Base-by-base conservation (phyloP, 441 rosid genomes). In the Aleurites moluccanus region DNA sequence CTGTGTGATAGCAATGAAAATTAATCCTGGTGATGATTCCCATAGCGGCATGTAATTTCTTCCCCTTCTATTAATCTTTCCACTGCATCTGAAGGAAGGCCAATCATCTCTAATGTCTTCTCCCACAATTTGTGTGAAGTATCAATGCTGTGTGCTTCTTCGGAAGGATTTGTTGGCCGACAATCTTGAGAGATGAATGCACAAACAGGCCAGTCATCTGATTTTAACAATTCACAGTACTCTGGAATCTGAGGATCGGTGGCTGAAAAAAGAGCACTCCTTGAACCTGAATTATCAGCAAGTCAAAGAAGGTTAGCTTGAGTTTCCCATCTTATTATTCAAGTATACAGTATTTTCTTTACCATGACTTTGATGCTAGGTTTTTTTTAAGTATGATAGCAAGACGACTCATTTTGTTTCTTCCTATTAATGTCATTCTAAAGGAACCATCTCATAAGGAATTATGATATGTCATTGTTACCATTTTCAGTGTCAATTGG, bases 191-290 rank as follows among this genome's bases (percentile, higher is more conserved):
- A 89, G 74, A 95, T 88, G 80, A 90, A 93, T 27, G 98, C 91
- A 77, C 98, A 91, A 64, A 88, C 97, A 60, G 98, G 98, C 96
- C 93, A 90, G 23, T 91, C 96, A 73, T 93, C 97, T 8, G 89
- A 80, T 86, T 89, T 91, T 70, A 93, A 80, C 68, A 86, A 77
- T 70, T 92, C 97, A 73, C 98, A 91, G 75, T 91, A 93, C 77
- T 92, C 99, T 21, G 93, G 87, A 78, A 95, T 78, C 87, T 91
- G 97, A 82, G 98, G 97, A 86, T 93, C 97, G 4, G 98, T 93
- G 30, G 99, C 98, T 28, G 97, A 78, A 84, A 95, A 93, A 25
- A 95, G 95, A 18, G 97, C 65, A 77, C 99, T 95, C 81, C 99
- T 84, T 44, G 95, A 86, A 78, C 99, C 95, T 88, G 80, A 40